Conservation (phyloP, 805 yeast species). For the Kurtzmaniella cleridarum region DNA sequence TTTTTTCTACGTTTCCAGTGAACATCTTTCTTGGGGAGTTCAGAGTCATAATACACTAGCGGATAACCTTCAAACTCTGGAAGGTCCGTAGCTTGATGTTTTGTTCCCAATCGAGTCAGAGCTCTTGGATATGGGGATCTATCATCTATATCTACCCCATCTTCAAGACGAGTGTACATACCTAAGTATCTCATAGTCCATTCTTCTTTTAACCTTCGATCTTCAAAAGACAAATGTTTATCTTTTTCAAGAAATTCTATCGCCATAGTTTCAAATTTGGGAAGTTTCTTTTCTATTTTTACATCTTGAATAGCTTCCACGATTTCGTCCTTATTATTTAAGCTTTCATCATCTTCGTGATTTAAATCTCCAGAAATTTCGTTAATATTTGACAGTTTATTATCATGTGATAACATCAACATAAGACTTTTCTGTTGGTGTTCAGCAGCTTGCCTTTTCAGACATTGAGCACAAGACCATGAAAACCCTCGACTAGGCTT, state of each 20-base stretch:
- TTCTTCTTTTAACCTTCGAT: constrained; percentile 56
- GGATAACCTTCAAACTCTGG: constrained; percentile 59
- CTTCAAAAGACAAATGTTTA: constrained; percentile 28
- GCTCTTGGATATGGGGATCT: constrained; percentile 74
- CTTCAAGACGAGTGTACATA: constrained; percentile 66
- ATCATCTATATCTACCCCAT: constrained; percentile 71
- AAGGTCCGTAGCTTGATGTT: constrained; percentile 65
- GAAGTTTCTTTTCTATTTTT: constrained; percentile 21
- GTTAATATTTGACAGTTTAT: constrained; percentile 33
- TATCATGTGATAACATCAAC: constrained; percentile 38
- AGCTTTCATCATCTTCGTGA: constrained; percentile 6
- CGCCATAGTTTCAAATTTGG: constrained; percentile 56
- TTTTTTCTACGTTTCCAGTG: constrained; percentile 7
- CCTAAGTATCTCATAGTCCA: constrained; percentile 84
- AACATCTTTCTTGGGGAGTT: constrained; percentile 7
- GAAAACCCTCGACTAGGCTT: constrained; percentile 86
- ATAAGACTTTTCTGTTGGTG: constrained; percentile 29
- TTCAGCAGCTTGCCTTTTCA: constrained; percentile 48
- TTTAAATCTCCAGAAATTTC: constrained; percentile 22
- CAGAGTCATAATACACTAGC: constrained; percentile 58
- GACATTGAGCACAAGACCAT: constrained; percentile 83
- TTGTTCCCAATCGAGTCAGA: constrained; percentile 67
- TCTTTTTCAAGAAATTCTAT: constrained; percentile 48
- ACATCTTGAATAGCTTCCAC: constrained; percentile 4
- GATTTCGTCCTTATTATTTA: constrained; percentile 9